phyloP scores from a whole-genome alignment of 2,329 filamentous ascomycete species.

The Penicillium frequentans region DNA sequence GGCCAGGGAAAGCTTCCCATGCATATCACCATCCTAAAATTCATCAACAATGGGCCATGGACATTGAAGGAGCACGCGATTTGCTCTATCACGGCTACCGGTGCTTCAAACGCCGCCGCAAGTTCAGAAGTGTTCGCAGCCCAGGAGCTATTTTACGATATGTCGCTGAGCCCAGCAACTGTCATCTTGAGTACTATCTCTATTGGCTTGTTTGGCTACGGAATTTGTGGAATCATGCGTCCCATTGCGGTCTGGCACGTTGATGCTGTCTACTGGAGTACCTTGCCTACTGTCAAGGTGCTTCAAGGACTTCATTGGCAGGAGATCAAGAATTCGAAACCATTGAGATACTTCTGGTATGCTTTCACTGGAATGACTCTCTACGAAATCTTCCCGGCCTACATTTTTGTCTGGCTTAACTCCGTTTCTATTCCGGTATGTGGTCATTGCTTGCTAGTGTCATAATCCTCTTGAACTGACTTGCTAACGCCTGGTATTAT shows the following conservation, averaged over 20 bases:
- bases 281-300: slow-evolving; percentile 54
- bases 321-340: slow-evolving; percentile 51
- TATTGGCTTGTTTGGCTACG: slow-evolving; percentile 58
- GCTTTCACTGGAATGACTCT: slow-evolving; percentile 49
- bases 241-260: slow-evolving; percentile 58
- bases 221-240: slow-evolving; percentile 54
- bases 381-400: slow-evolving; percentile 57
- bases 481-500: not conserved
- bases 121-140: slow-evolving; percentile 47
- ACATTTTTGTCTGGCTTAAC: slow-evolving; percentile 58
- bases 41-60: slow-evolving; percentile 56
- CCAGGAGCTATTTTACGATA: slow-evolving; percentile 54
- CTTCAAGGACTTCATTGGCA: slow-evolving; percentile 59
- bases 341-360: slow-evolving; percentile 55
- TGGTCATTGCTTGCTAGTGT: not conserved
- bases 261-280: slow-evolving; percentile 59
- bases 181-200: slow-evolving; percentile 54
- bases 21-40: slow-evolving; percentile 43
- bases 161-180: slow-evolving; percentile 48
- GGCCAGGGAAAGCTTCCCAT: slow-evolving; percentile 44
- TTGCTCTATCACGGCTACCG: slow-evolving; percentile 55
- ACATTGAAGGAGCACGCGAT: slow-evolving; percentile 58
- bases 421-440: slow-evolving; percentile 51
- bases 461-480: not conserved
- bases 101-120: slow-evolving; percentile 51